Evolutionary conservation across 1,284 basidiomycete species (phyloP).

Genomic region (Schizophyllum commune): DNA sequence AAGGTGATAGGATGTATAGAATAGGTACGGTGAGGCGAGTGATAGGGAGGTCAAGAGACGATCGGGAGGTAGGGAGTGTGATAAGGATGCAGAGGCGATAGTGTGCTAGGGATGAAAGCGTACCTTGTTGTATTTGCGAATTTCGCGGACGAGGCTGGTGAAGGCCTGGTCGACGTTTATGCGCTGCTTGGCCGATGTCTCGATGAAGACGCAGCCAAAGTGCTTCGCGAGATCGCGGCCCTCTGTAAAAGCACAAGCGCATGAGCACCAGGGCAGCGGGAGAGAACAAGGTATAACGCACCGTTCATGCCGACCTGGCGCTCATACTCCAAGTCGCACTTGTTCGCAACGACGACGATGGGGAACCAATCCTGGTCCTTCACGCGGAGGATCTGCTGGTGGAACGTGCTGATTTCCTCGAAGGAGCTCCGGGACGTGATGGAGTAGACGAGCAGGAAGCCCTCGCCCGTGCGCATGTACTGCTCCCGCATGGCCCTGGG

Average conservation of each 20-base stretch:
- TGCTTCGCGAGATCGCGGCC: constrained; percentile 95
- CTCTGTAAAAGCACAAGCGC: constrained; percentile 47
- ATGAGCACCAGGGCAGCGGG: background rate
- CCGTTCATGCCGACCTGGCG: constrained; percentile 96
- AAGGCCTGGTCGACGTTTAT: constrained; percentile 99
- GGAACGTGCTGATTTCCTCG: constrained; percentile 96
- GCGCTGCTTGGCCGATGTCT: constrained; percentile 97
- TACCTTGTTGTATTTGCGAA: constrained; percentile 93
- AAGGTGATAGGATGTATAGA: background rate
- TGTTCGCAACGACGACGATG: constrained; percentile 97
- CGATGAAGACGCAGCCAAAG: constrained; percentile 96
- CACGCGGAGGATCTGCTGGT: constrained; percentile 94
- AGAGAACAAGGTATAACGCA: constrained; percentile 29
- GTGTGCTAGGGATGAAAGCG: constrained; percentile 1
- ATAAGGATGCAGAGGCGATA: background rate
- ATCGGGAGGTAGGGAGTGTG: background rate
- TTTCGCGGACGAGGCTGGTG: constrained; percentile 92
- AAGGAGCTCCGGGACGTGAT: constrained; percentile 98
- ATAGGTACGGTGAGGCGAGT: too few species aligned
- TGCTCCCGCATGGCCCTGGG: constrained; percentile 93
- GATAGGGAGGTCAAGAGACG: constrained; percentile 18
- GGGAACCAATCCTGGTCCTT: constrained; percentile 99
- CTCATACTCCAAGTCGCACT: constrained; percentile 98
- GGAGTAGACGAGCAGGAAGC: constrained; percentile 97
- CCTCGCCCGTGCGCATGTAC: constrained; percentile 97